Evolutionary conservation across 116 monocot genomes (phyloP).

Genomic region (Phalaenopsis hybrid): DNA sequence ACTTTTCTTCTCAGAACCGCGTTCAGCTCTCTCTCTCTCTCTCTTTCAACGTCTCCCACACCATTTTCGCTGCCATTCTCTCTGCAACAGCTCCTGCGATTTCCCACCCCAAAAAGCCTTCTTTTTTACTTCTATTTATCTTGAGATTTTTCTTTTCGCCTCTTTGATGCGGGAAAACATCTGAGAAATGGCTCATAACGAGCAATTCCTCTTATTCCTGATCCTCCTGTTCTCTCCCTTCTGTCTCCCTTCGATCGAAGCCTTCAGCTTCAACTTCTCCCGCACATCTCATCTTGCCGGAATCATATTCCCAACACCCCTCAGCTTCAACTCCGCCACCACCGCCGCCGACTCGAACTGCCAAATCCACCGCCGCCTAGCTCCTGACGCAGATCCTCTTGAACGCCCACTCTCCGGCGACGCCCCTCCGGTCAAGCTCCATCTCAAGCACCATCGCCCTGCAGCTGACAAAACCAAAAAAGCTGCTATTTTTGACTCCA

Average conservation of each 20-base stretch:
- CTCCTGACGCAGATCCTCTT: neutral
- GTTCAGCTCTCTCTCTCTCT: neutral
- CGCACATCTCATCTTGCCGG: neutral
- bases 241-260: neutral
- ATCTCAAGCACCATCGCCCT: slow-evolving; percentile 2
- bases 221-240: neutral
- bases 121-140: neutral
- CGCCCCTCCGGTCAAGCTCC: neutral
- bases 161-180: slow-evolving; percentile 7
- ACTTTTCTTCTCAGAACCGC: neutral
- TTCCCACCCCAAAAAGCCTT: slow-evolving; percentile 1
- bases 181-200: neutral
- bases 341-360: neutral
- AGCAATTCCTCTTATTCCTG: neutral
- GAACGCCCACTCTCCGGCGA: too few species aligned
- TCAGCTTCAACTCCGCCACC: slow-evolving; percentile 9
- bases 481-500: slow-evolving; percentile 19
- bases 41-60: neutral
- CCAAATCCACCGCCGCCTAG: neutral
- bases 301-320: slow-evolving; percentile 7
- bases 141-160: neutral
- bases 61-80: too few species aligned
- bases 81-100: neutral
- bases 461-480: neutral
- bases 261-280: slow-evolving; percentile 9